Evolutionary conservation across 768 basidiomycete species (phyloP).

Genomic region (Amanita rubescens): DNA sequence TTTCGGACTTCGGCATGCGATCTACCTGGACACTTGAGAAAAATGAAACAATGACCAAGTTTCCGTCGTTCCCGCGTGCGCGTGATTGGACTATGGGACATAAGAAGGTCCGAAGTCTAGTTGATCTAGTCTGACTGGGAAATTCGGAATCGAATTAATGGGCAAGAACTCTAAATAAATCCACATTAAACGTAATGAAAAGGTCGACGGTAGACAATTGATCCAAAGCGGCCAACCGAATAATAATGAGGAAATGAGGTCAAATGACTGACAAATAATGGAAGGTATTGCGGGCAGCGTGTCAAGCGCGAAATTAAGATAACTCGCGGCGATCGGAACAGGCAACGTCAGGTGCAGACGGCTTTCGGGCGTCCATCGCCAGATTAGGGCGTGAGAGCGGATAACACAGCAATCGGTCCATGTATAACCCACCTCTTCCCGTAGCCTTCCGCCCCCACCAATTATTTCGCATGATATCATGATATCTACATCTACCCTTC

Average conservation of each 20-base stretch:
- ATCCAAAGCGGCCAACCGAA: neutral
- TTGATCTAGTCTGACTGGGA: neutral
- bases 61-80: constrained; percentile 1
- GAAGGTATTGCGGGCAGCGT: neutral
- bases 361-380: neutral
- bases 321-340: neutral
- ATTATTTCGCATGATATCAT: neutral
- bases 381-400: neutral
- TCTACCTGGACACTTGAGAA: neutral
- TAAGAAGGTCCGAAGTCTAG: neutral
- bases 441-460: neutral
- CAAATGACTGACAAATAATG: neutral
- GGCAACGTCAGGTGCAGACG: neutral
- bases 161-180: neutral
- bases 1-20: neutral
- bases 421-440: constrained; percentile 4
- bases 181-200: neutral
- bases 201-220: neutral
- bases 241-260: neutral
- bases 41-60: constrained; percentile 1
- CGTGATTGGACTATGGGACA: neutral
- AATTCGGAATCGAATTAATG: neutral
- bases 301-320: neutral
- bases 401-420: constrained; percentile 1
- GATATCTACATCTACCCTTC: neutral